phyloP scores from a whole-genome alignment of 345 rosid species.

The Odontarrhena argentea region DNA sequence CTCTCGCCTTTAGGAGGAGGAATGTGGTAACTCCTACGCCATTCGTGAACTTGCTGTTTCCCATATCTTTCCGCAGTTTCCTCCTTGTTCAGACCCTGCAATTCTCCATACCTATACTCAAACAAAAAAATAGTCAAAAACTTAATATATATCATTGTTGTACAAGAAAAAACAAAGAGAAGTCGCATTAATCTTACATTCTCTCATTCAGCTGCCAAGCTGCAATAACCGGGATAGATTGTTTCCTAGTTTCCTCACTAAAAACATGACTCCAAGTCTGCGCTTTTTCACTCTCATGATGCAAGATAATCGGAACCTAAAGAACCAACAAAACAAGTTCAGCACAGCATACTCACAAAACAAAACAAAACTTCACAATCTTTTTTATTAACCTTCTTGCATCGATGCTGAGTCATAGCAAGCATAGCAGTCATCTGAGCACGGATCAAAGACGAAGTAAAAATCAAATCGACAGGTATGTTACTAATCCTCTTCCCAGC shows the following conservation, averaged over 20 bases:
- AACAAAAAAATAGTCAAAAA: conserved; percentile 7
- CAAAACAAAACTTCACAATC: neutral
- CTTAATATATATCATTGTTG: neutral
- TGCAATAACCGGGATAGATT: conserved; percentile 79
- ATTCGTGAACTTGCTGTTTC: conserved; percentile 87
- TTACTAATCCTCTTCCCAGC: conserved; percentile 96
- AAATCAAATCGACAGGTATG: conserved; percentile 94
- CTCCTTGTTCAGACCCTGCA: conserved; percentile 94
- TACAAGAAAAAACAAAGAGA: conserved; percentile 12
- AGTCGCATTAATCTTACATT: conserved; percentile 54
- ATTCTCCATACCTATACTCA: conserved; percentile 81
- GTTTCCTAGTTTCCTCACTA: conserved; percentile 84
- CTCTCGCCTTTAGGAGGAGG: conserved; percentile 99
- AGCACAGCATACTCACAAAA: neutral
- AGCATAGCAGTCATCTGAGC: conserved; percentile 99
- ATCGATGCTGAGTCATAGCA: conserved; percentile 97
- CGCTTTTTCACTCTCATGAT: conserved; percentile 78
- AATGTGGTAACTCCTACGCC: conserved; percentile 95
- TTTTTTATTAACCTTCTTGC: conserved; percentile 62
- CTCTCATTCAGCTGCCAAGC: conserved; percentile 98
- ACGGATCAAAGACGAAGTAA: conserved; percentile 85
- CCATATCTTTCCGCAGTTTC: conserved; percentile 96
- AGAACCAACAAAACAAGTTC: conserved; percentile 15
- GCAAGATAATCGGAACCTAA: conserved; percentile 86
- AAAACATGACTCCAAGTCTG: conserved; percentile 79